phyloP scores from a whole-genome alignment of 2,329 filamentous ascomycete genomes.

The Xylaria polymorpha region DNA sequence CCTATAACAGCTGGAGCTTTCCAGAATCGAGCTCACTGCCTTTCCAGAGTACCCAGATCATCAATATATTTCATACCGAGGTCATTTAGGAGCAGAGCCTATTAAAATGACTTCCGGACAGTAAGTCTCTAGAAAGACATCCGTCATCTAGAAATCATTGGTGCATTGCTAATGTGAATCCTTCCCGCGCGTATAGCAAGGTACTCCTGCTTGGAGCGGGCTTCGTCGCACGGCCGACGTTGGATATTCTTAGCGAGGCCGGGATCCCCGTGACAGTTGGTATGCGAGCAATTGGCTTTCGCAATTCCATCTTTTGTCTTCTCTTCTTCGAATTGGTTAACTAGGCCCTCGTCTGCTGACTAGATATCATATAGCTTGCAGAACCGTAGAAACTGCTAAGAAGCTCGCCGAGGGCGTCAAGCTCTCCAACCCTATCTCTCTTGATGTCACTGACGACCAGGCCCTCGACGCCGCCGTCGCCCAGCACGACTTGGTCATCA shows the following conservation, averaged over 20 bases:
- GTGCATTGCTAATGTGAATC: too few species aligned
- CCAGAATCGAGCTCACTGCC: too few species aligned
- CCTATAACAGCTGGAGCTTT: too few species aligned
- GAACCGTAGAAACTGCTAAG: conserved; percentile 81
- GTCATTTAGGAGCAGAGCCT: too few species aligned
- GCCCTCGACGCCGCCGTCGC: conserved; percentile 84
- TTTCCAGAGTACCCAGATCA: too few species aligned
- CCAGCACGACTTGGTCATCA: conserved; percentile 83
- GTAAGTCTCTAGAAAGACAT: too few species aligned
- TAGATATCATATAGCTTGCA: conserved; percentile 71
- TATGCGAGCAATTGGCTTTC: conserved; percentile 51
- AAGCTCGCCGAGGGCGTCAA: conserved; percentile 77
- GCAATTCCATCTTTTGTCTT: too few species aligned
- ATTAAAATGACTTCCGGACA: too few species aligned
- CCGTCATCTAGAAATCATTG: too few species aligned
- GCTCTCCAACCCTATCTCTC: conserved; percentile 77
- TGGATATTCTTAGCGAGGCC: conserved; percentile 71
- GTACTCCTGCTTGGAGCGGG: conserved; percentile 64
- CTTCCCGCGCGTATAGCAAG: conserved; percentile 42
- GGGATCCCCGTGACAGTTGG: conserved; percentile 74
- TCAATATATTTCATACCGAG: too few species aligned
- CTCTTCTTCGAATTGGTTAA: too few species aligned
- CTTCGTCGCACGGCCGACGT: conserved; percentile 63
- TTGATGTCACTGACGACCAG: conserved; percentile 81
- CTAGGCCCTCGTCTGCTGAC: neutral